These are phyloP conservation scores for Pichia sp. DNA, from an alignment of 1,139 yeast genomes.

Conservation along the genomic window DNA sequence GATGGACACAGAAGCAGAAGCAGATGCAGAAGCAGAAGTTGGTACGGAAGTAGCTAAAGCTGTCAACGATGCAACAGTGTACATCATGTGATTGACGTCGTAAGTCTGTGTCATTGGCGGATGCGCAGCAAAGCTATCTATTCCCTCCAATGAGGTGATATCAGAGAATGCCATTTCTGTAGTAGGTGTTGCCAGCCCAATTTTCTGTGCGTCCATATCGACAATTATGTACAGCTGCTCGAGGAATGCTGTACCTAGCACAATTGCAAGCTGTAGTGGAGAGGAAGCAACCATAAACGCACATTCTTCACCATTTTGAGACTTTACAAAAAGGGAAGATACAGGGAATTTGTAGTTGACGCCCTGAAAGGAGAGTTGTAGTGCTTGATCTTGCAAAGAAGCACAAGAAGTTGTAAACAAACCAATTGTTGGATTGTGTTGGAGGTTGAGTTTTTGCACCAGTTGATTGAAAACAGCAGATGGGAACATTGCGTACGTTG, in stretches of 20 bases:
- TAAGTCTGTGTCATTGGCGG: no score
- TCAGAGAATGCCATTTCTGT: no score
- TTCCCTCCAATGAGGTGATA: no score
- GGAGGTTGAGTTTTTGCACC: slow-evolving; percentile 27
- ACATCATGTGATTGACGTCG: no score
- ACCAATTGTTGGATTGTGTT: slow-evolving; percentile 25
- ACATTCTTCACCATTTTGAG: slow-evolving; percentile 7
- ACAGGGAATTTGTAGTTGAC: slow-evolving; percentile 40
- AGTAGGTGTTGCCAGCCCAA: no score
- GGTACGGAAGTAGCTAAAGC: no score
- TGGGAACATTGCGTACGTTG: slow-evolving; percentile 52
- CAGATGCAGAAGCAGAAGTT: no score
- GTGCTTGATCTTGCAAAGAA: slow-evolving; percentile 26
- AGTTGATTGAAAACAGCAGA: slow-evolving; percentile 31
- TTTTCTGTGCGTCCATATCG: slow-evolving; percentile 57
- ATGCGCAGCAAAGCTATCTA: no score
- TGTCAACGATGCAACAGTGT: no score
- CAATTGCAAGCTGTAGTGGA: slow-evolving; percentile 26
- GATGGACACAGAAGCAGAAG: no score
- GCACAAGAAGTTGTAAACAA: slow-evolving; percentile 32
- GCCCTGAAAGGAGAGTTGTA: slow-evolving; percentile 45
- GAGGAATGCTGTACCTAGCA: slow-evolving; percentile 69
- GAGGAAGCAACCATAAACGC: slow-evolving; percentile 16
- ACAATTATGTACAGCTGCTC: slow-evolving; percentile 69
- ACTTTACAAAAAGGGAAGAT: slow-evolving; percentile 27